phyloP scores from a whole-genome alignment of 805 yeast genomes.

The Spathaspora arborariae region DNA sequence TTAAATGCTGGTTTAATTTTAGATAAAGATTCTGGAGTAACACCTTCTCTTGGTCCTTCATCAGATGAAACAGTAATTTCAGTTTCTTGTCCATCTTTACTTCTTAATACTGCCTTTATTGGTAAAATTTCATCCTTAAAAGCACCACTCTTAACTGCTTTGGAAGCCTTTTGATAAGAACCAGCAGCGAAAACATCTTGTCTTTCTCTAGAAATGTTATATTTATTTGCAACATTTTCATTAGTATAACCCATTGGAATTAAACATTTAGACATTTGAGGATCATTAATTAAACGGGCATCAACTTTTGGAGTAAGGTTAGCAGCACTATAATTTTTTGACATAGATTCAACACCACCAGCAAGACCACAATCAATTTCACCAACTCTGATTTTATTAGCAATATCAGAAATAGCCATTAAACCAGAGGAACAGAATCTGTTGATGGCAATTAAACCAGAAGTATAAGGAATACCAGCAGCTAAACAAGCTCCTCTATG shows the following conservation, averaged over 20 bases:
- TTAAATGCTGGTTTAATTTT: conserved; percentile 88
- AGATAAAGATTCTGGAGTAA: conserved; percentile 69
- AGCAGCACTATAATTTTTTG: conserved; percentile 80
- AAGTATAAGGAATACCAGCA: conserved; percentile 81
- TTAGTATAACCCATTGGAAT: conserved; percentile 97
- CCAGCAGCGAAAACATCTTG: conserved; percentile 90
- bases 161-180: conserved; percentile 81
- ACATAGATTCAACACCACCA: conserved; percentile 92
- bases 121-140: conserved; percentile 91
- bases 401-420: conserved; percentile 85
- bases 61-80: conserved; percentile 55
- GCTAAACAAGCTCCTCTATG: conserved; percentile 89
- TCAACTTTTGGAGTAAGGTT: conserved; percentile 50
- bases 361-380: conserved; percentile 91
- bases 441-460: conserved; percentile 80
- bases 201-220: conserved; percentile 56
- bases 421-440: conserved; percentile 95
- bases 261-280: conserved; percentile 58
- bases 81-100: conserved; percentile 32
- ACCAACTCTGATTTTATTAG: conserved; percentile 81
- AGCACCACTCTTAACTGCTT: conserved; percentile 65
- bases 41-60: conserved; percentile 89
- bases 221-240: conserved; percentile 80
- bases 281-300: conserved; percentile 29
- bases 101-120: conserved; percentile 53